A percentile compares a stretch with the other conserved stretches of the same genome.
Conservation (phyloP, 306 rosid genomes). For the Calophaca sinica region DNA sequence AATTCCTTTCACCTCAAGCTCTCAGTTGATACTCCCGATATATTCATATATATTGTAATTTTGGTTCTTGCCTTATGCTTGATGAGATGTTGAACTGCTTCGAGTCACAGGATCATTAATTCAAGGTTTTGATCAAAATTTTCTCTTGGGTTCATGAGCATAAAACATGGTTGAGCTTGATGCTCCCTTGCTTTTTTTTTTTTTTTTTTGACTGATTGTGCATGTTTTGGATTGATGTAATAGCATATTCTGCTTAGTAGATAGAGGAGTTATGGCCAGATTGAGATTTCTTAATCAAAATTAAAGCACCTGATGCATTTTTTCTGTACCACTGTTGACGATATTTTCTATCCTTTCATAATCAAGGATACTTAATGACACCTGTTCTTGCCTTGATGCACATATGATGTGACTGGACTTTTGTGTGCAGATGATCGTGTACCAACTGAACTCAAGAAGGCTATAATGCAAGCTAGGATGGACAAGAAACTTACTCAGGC, state of each 20-base stretch:
- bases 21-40: neutral
- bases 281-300: constrained; percentile 20
- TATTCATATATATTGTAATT: neutral
- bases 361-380: neutral
- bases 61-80: neutral
- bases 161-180: constrained; percentile 10
- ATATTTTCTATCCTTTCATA: constrained; percentile 3
- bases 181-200: neutral
- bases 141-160: constrained; percentile 5
- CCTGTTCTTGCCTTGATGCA: neutral
- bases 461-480: constrained; percentile 54
- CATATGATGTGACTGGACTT: constrained; percentile 7
- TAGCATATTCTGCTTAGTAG: neutral
- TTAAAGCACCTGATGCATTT: neutral
- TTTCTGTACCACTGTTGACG: neutral
- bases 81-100: neutral
- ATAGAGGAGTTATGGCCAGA: neutral
- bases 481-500: constrained; percentile 53
- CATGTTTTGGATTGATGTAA: neutral
- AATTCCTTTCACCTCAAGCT: neutral
- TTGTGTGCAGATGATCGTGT: constrained; percentile 54
- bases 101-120: neutral
- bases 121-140: constrained; percentile 12
- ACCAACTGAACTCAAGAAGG: constrained; percentile 53
- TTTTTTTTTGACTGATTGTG: neutral